phyloP scores from a whole-genome alignment of 768 basidiomycete species.

The Atractiella rhizophila region DNA sequence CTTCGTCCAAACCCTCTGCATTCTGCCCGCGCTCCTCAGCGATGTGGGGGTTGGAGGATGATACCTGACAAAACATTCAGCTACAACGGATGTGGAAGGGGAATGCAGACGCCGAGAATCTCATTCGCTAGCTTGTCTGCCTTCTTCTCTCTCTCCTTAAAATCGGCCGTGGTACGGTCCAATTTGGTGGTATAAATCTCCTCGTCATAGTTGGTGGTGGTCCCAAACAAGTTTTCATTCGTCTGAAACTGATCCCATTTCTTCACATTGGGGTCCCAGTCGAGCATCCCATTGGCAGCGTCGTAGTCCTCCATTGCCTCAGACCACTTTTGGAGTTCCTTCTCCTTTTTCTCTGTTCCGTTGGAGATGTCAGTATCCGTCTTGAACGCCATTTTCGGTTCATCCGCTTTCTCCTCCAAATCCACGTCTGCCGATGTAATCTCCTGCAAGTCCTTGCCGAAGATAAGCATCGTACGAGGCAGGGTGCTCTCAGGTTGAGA shows the following conservation, averaged over 20 bases:
- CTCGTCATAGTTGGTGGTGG: slow-evolving; percentile 75
- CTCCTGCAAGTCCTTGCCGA: slow-evolving; percentile 11
- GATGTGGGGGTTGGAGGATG: slow-evolving; percentile 53
- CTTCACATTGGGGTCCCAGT: not conserved
- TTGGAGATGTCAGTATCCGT: slow-evolving; percentile 20
- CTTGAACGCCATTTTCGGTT: slow-evolving; percentile 13
- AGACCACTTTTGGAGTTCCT: slow-evolving; percentile 9
- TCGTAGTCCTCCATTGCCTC: not conserved
- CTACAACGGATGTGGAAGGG: not conserved
- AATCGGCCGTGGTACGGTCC: slow-evolving; percentile 59
- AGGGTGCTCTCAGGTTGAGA: no score
- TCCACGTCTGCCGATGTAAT: slow-evolving; percentile 10
- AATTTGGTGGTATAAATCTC: slow-evolving; percentile 83
- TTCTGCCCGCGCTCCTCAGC: slow-evolving; percentile 53
- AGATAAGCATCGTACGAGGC: no score
- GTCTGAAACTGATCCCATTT: slow-evolving; percentile 78
- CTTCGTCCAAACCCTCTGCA: slow-evolving; percentile 50
- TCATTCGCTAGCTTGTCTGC: slow-evolving; percentile 74
- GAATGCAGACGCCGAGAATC: slow-evolving; percentile 47
- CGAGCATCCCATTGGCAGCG: slow-evolving; percentile 1
- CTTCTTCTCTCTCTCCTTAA: slow-evolving; percentile 59
- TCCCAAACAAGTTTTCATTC: slow-evolving; percentile 80
- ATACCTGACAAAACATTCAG: slow-evolving; percentile 24
- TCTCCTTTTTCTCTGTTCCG: no score
- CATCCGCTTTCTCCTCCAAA: slow-evolving; percentile 3